Base-by-base conservation (phyloP, 305 asterid species). In the Fraxinus xanthoxyloides region DNA sequence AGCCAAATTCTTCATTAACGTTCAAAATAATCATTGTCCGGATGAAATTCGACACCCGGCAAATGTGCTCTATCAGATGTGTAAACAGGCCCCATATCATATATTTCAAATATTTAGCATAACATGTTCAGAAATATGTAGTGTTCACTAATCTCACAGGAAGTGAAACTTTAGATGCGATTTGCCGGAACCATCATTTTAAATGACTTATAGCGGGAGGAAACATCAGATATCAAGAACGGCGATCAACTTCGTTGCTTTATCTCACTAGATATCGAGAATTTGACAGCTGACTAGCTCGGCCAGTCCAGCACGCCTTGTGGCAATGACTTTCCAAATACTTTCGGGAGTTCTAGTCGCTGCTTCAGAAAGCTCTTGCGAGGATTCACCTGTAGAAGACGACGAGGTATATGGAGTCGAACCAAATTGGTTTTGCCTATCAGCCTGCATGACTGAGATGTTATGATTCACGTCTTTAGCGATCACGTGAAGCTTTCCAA, bases 211-310 rank as follows among this genome's bases (percentile, higher is more conserved):
- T 80, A 67, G 32, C 31, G 32, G 74, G 15, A 32, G 75, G 23
- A 40, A 35, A 54, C 12, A 34, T 24, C 63, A n/a, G 76, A 28
- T 28, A 61, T 30, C 26, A 30, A 24, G 36, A 21, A 38, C 13
- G 30, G 30, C 8, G 31, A 61, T 30, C 77, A 32, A 43, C 80
- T 76, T 19, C 8, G 74, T 40, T 10, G n/a, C 76, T 36, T 54
- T 40, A 72, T 28, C 28, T 82, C 67, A 84, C 89, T 89, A 93
- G 69, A 93, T 84, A 84, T 91, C 90, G 32, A 93, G 93, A 79
- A 91, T 90, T 88, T 91, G 97, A 82, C 95, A 92, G 89, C 95
- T 90, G 81, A 93, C 91, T 31, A 93, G 92, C 90, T 93, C 98
- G 8, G 93, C 91, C 40, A 92, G 72, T 75, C 87, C 87, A 78